Conservation (phyloP, 2,329 filamentous ascomycete species). For the Fusarium sp. region DNA sequence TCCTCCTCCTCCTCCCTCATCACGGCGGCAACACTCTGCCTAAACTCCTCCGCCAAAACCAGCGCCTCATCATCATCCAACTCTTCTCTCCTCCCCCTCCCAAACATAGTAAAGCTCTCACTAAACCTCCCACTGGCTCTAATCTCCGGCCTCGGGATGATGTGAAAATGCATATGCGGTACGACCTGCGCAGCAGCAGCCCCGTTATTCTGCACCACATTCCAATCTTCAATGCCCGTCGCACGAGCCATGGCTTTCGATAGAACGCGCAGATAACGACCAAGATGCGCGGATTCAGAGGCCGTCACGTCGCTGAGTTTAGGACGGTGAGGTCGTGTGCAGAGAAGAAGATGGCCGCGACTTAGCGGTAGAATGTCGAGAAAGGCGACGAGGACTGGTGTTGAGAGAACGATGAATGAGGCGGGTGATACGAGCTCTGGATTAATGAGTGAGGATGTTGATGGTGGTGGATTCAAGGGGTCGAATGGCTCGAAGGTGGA, state of each 20-base stretch:
- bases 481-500: constrained; percentile 59
- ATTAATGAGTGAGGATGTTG: constrained; percentile 45
- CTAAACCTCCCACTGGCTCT: constrained; percentile 62
- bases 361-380: constrained; percentile 93
- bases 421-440: constrained; percentile 53
- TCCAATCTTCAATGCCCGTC: constrained; percentile 85
- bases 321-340: constrained; percentile 78
- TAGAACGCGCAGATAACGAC: constrained; percentile 74
- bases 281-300: constrained; percentile 72
- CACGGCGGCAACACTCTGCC: constrained; percentile 60
- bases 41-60: constrained; percentile 65
- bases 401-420: constrained; percentile 78
- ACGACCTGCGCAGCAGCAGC: constrained; percentile 91
- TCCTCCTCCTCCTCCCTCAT: constrained; percentile 51
- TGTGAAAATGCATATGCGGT: constrained; percentile 92
- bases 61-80: constrained; percentile 79
- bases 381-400: constrained; percentile 82
- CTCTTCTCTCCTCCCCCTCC: constrained; percentile 75
- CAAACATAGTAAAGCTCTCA: constrained; percentile 85
- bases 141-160: constrained; percentile 84
- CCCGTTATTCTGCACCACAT: constrained; percentile 96
- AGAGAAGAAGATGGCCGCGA: constrained; percentile 83
- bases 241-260: constrained; percentile 75
- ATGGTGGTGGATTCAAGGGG: constrained; percentile 54
- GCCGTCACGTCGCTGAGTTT: constrained; percentile 78